Evolutionary conservation across 2,329 filamentous ascomycete genomes (phyloP), one percentile per base, ranked within the genome.

Genomic region (Hymenoscyphus fraxineus): DNA sequence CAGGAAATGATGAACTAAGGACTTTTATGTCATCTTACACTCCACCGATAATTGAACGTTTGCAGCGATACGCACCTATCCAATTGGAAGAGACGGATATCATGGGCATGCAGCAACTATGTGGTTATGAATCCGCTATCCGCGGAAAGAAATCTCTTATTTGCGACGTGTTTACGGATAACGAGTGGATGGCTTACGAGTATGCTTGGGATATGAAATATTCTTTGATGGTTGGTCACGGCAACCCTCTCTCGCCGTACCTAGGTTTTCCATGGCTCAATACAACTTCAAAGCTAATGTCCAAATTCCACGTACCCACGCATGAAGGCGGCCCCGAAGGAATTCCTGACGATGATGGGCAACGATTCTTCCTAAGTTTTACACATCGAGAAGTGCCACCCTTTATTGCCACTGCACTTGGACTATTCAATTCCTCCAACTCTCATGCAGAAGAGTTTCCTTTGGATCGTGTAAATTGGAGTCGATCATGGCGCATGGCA

Each of bases 381-480:
- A 90, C 88, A 0, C 88, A 90, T 73, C 84, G 88, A 22, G 87
- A 90, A 73, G 77, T 90, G 2, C 87, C 87, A 1, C 87, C 88
- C 0, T 87, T 85, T 65, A 85, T 89, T 1, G 77, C 87, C 1
- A 87, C 89, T 1, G 86, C 88, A 0, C 81, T 90, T 75, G 88
- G 88, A 0, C 78, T 91, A 4, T 90, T 89, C 80, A 90, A 90
- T 78, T 89, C 89, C 75, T 87, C 85, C 2, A 80, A 81, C 63
- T 74, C 82, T 15, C 77, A 85, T 68, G 89, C 89, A 67, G 82
- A 80, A 59, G 89, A 87, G 2, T 89, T 90, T 83, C 88, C 88
- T 0, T 76, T 83, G 0, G 81, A 84, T 66, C 78, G 79, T 31
- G 85, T 88, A 72, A 90, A 90, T 77, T 81, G 86, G 73, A 79